These are phyloP conservation scores for Pinus tabuliformis DNA, from an alignment of 75 land plant species.

Conservation along the genomic window DNA sequence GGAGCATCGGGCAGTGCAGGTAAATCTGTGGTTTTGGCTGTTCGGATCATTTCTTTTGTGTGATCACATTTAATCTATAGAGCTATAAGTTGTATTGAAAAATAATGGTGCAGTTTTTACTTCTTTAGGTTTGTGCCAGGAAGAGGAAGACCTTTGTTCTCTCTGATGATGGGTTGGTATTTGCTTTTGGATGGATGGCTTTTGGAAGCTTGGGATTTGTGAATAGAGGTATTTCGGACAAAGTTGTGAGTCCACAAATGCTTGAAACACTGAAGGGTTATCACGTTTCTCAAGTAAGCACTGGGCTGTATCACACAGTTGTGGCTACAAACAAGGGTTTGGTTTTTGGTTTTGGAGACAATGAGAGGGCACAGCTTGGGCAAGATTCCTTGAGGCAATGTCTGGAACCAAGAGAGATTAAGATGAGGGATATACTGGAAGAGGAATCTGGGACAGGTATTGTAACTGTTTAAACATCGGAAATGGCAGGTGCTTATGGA, in stretches of 20 bases:
- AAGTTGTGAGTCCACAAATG: conserved; percentile 55
- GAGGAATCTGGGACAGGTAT: not conserved
- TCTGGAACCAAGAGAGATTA: conserved; percentile 56
- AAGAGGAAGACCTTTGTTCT: conserved; percentile 86
- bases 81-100: conserved; percentile 1
- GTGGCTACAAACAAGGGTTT: conserved; percentile 54
- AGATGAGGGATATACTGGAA: conserved; percentile 16
- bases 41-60: not conserved
- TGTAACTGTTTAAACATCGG: too few relatives aligned
- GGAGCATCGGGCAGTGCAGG: conserved; percentile 75
- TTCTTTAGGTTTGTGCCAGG: conserved; percentile 79
- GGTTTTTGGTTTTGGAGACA: conserved; percentile 91
- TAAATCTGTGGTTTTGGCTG: conserved; percentile 11
- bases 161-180: conserved; percentile 64
- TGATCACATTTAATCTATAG: not conserved
- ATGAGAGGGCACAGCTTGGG: conserved; percentile 74
- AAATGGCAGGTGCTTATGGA: too few relatives aligned
- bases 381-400: conserved; percentile 53
- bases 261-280: conserved; percentile 54
- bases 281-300: conserved; percentile 65
- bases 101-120: conserved; percentile 1
- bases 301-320: conserved; percentile 89
- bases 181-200: conserved; percentile 90
- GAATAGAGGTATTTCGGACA: conserved; percentile 64
- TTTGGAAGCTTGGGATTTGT: conserved; percentile 86